Evolutionary conservation across 306 rosid genomes (phyloP).

Genomic region (Fagus crenata): DNA sequence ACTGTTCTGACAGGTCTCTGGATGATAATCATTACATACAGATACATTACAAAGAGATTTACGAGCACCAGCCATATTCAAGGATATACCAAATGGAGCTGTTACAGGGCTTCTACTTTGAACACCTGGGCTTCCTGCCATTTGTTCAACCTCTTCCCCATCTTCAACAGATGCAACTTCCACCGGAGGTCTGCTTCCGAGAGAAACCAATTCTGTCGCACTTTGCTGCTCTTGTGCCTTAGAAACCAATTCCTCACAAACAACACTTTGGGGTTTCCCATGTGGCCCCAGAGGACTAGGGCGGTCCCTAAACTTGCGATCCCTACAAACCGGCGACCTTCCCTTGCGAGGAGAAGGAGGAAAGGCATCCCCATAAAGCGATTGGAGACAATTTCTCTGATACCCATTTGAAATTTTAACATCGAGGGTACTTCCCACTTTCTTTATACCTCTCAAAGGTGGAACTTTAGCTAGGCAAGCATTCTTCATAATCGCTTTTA

Average conservation of each 20-base stretch:
- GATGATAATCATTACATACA: constrained; percentile 36
- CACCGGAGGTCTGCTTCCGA: constrained; percentile 89
- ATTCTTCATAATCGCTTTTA: constrained; percentile 70
- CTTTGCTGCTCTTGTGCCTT: constrained; percentile 81
- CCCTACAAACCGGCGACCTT: constrained; percentile 49
- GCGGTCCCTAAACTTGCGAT: constrained; percentile 48
- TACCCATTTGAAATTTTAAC: constrained; percentile 49
- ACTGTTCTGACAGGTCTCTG: constrained; percentile 62
- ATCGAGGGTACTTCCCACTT: constrained; percentile 36
- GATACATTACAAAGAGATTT: constrained; percentile 53
- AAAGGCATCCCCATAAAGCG: constrained; percentile 48
- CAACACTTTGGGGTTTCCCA: constrained; percentile 58
- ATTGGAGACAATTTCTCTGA: constrained; percentile 45
- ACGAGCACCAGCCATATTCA: constrained; percentile 50
- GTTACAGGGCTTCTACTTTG: constrained; percentile 90
- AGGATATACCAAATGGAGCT: constrained; percentile 86
- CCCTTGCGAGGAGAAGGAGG: constrained; percentile 49
- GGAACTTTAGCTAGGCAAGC: constrained; percentile 68
- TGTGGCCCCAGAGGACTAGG: constrained; percentile 54
- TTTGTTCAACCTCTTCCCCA: constrained; percentile 97
- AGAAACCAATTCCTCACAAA: constrained; percentile 39
- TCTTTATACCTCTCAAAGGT: constrained; percentile 43
- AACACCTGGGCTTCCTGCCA: constrained; percentile 77
- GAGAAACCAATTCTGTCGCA: constrained; percentile 89
- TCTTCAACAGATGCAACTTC: constrained; percentile 88